phyloP scores from a whole-genome alignment of 495 filamentous ascomycete species.

The Diplogelasinospora grovesii region DNA sequence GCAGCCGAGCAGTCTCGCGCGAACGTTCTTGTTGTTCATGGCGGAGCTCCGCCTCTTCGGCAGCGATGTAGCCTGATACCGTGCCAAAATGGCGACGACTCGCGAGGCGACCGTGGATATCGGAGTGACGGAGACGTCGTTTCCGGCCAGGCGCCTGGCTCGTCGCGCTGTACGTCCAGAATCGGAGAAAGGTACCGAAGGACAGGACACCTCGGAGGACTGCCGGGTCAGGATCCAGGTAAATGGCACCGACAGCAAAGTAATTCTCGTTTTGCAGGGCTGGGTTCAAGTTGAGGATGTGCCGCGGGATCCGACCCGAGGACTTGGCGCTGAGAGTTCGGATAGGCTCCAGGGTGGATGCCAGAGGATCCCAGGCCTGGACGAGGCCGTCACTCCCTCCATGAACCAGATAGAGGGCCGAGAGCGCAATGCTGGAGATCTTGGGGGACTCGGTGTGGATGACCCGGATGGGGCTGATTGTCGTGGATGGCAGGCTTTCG shows the following conservation, averaged over 20 bases:
- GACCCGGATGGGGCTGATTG: constrained; percentile 57
- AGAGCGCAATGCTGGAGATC: constrained; percentile 77
- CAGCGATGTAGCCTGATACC: constrained; percentile 67
- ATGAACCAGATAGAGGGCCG: constrained; percentile 82
- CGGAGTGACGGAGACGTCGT: constrained; percentile 37
- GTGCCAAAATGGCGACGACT: constrained; percentile 33
- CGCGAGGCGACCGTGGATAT: constrained; percentile 34
- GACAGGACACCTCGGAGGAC: constrained; percentile 87
- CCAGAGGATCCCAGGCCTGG: constrained; percentile 93
- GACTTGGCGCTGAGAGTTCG: constrained; percentile 87
- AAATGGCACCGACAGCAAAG: constrained; percentile 76
- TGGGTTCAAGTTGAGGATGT: constrained; percentile 33
- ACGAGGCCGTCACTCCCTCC: constrained; percentile 94
- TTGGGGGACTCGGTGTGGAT: constrained; percentile 91
- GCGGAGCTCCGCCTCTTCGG: constrained; percentile 71
- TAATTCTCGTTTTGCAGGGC: constrained; percentile 53
- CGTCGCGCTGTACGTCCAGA: constrained; percentile 85
- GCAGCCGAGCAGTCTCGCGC: constrained; percentile 59
- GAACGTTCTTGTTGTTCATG: constrained; percentile 54
- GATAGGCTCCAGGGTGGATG: constrained; percentile 70
- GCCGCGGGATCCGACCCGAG: constrained; percentile 60
- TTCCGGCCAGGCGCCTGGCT: constrained; percentile 36
- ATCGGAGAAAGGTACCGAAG: constrained; percentile 77
- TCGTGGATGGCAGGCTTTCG: constrained; percentile 44
- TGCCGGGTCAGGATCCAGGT: constrained; percentile 83